Evolutionary conservation across 139 green algal genomes (phyloP).

Genomic region (Chlamydomonas schloesseri): DNA sequence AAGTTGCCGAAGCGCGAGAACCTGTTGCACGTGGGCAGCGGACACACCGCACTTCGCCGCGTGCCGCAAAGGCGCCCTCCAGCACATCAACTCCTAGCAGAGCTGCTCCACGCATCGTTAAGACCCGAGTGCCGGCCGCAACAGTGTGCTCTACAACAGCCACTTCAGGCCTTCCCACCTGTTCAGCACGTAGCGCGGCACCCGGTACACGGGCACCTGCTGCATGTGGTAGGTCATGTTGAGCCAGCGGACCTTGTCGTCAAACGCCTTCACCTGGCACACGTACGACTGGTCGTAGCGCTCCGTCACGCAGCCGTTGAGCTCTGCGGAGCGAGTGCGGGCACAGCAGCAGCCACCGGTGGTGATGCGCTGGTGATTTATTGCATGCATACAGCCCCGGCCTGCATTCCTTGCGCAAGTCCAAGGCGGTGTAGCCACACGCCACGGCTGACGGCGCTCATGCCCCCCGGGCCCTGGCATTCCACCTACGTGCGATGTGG

Average conservation of each 20-base stretch:
- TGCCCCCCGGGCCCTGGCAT: too few species aligned
- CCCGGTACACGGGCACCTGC: conserved; percentile 10
- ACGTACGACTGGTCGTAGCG: conserved; percentile 32
- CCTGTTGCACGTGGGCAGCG: not conserved
- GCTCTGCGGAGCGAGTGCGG: not conserved
- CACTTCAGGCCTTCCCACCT: not conserved
- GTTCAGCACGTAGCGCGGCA: conserved; percentile 26
- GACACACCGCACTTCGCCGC: too few species aligned
- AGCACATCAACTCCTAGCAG: too few species aligned
- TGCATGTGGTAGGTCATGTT: conserved; percentile 28
- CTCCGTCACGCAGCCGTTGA: conserved; percentile 36
- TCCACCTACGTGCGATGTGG: conserved; percentile 15
- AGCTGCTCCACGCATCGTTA: too few species aligned
- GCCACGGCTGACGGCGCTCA: too few species aligned
- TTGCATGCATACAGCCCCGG: not conserved
- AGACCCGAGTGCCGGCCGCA: too few species aligned
- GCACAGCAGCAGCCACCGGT: not conserved
- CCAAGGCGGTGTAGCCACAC: too few species aligned
- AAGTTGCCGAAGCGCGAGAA: conserved; percentile 33
- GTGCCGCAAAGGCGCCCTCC: too few species aligned
- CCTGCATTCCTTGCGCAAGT: too few species aligned
- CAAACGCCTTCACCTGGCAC: conserved; percentile 25
- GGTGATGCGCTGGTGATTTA: not conserved
- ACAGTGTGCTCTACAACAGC: too few species aligned
- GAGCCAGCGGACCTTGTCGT: conserved; percentile 45